Conservation (phyloP, 768 basidiomycete species). For the Kwoniella dejecticola region DNA sequence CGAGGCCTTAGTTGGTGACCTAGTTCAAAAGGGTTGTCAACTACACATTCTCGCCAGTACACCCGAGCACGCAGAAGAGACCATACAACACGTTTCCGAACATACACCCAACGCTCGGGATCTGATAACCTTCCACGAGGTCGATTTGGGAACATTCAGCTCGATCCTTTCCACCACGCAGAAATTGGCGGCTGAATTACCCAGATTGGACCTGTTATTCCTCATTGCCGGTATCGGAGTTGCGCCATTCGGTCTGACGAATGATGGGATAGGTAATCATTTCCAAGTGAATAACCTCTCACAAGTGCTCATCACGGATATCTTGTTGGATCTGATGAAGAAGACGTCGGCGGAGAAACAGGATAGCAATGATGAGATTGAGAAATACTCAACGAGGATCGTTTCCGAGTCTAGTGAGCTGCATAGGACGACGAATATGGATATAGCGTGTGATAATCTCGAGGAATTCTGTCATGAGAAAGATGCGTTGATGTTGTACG, state of each 20-base stretch:
- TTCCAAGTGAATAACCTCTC: conserved; percentile 52
- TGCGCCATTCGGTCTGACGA: conserved; percentile 47
- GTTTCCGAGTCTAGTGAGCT: conserved; percentile 47
- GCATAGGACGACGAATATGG: conserved; percentile 39
- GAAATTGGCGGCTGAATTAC: conserved; percentile 30
- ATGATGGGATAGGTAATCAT: conserved; percentile 51
- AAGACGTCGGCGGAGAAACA: conserved; percentile 38
- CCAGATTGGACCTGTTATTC: conserved; percentile 44
- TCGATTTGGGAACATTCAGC: conserved; percentile 48
- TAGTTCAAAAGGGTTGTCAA: conserved; percentile 45
- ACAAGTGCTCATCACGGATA: conserved; percentile 41
- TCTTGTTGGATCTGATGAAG: conserved; percentile 43
- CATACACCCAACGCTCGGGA: conserved; percentile 20
- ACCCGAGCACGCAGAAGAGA: conserved; percentile 45
- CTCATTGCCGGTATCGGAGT: conserved; percentile 54
- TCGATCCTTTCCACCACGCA: conserved; percentile 31
- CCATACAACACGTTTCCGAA: conserved; percentile 35
- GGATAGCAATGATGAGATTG: conserved; percentile 14
- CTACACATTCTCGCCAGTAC: conserved; percentile 51
- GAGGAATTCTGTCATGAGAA: conserved; percentile 45
- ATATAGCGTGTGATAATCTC: conserved; percentile 48
- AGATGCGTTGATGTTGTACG: conserved; percentile 45
- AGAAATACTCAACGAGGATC: conserved; percentile 45
- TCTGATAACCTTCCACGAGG: conserved; percentile 34
- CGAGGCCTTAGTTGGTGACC: conserved; percentile 32